These are phyloP conservation scores for Neurospora sp. DNA, from an alignment of 495 filamentous ascomycete species.

Conservation along the genomic window DNA sequence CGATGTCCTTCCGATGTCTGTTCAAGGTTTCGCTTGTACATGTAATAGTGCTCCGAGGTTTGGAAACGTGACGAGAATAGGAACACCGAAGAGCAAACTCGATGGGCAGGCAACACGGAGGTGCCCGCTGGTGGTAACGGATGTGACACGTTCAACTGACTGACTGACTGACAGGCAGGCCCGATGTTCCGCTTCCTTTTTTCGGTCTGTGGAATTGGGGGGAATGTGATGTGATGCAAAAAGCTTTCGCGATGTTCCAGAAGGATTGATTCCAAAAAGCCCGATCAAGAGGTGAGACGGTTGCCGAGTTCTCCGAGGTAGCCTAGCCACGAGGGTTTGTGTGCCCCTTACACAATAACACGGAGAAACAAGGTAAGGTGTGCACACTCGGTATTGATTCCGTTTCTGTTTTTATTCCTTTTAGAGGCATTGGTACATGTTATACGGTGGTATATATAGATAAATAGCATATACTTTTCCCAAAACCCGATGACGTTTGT, in stretches of 20 bases:
- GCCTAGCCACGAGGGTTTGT: not conserved
- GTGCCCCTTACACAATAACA: too few relatives aligned
- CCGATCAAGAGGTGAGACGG: not conserved
- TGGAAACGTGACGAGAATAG: not conserved
- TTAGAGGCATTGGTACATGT: not conserved
- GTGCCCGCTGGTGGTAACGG: not conserved
- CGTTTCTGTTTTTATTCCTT: not conserved
- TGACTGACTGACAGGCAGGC: not conserved
- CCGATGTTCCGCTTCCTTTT: not conserved
- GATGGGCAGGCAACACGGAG: not conserved
- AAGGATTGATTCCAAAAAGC: not conserved
- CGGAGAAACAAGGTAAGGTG: not conserved
- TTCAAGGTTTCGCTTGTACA: not conserved
- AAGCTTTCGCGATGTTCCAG: not conserved
- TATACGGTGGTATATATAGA: not conserved
- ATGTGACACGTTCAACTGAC: not conserved
- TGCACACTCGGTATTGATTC: not conserved
- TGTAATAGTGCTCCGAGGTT: not conserved
- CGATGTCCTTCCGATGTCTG: not conserved
- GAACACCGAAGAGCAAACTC: not conserved
- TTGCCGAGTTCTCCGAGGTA: not conserved
- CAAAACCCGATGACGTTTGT: not conserved
- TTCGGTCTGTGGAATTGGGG: too few relatives aligned
- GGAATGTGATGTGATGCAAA: not conserved
- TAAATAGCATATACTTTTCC: not conserved